Base-by-base conservation (phyloP, 169 alveolate genomes). In the Hepatocystis sp. region DNA sequence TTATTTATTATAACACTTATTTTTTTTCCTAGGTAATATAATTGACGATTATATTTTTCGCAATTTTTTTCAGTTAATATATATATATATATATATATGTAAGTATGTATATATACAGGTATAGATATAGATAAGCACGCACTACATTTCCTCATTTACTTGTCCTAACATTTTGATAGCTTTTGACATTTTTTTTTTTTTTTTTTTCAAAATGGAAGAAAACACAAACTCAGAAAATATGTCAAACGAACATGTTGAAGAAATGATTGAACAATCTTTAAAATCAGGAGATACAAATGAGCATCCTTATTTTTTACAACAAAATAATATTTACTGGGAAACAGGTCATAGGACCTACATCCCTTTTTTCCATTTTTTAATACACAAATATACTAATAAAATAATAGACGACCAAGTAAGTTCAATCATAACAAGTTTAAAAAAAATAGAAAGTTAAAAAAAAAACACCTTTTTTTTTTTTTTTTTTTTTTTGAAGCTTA, bases 341-440 rank as follows among this genome's bases (percentile, higher is more conserved):
- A 94, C 97, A 8, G 96, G 97, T 3, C 97, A 94, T 67, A 51
- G 97, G 15, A 93, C 97, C 2, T 94, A 92, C 84, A 88, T 94
- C 21, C 97, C 96, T 1, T 94, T 94, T 67, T 94, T 94, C 91
- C 90, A 93, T 15, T 61, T 88, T 7, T 34, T 92, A 32, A 85
- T 90, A 13, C 95, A 93, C 34, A 93, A 93, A 46, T 94, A 93
- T 46, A 90, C 95, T 1, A 94, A 93, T 49, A 93, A 93, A 60
- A 67, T 94, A 11, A 92, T 94, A 21, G 97, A 94, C 68, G 97
- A 94, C 40, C 95, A 92, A 66, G 96, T 93, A 66, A 28, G 84
- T n/a, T 4, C n/a, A n/a, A n/a, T n/a, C n/a, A n/a, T n/a, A n/a
- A n/a, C n/a, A n/a, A n/a, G n/a, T n/a, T n/a, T n/a, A n/a, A n/a